Evolutionary conservation across 768 basidiomycete genomes (phyloP).

Genomic region (Favolaschia claudopus): DNA sequence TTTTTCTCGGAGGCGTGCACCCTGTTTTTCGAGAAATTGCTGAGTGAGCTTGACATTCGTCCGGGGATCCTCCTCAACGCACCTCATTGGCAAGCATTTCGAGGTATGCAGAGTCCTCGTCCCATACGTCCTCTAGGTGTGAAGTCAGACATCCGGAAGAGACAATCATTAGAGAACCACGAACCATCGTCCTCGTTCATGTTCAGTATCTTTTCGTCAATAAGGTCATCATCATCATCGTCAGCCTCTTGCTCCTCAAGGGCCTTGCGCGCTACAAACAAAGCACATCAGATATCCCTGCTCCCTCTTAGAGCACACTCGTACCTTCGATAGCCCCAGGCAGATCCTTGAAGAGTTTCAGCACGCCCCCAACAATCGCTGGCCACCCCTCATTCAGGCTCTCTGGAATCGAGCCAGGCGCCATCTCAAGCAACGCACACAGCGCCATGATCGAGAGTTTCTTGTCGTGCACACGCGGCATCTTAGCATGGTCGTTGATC

Average conservation of each 20-base stretch:
- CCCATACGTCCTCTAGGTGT: constrained; percentile 82
- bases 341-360: constrained; percentile 80
- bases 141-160: constrained; percentile 15
- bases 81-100: constrained; percentile 89
- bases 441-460: constrained; percentile 81
- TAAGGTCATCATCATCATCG: constrained; percentile 53
- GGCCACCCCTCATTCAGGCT: constrained; percentile 76
- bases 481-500: constrained; percentile 63
- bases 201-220: constrained; percentile 65
- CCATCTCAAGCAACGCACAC: constrained; percentile 78
- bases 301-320: constrained; percentile 1
- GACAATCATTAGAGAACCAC: constrained; percentile 15
- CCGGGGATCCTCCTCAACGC: constrained; percentile 23
- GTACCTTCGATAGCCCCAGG: constrained; percentile 79
- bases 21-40: constrained; percentile 46
- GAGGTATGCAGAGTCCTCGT: constrained; percentile 87
- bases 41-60: neutral
- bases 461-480: constrained; percentile 92
- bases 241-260: constrained; percentile 58
- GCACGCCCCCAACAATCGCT: constrained; percentile 71
- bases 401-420: constrained; percentile 62
- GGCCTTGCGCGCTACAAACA: constrained; percentile 59
- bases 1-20: constrained; percentile 74
- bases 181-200: constrained; percentile 73
- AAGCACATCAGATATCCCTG: neutral